Base-by-base conservation (phyloP, 441 rosid species). In the Biscutella laevigata region DNA sequence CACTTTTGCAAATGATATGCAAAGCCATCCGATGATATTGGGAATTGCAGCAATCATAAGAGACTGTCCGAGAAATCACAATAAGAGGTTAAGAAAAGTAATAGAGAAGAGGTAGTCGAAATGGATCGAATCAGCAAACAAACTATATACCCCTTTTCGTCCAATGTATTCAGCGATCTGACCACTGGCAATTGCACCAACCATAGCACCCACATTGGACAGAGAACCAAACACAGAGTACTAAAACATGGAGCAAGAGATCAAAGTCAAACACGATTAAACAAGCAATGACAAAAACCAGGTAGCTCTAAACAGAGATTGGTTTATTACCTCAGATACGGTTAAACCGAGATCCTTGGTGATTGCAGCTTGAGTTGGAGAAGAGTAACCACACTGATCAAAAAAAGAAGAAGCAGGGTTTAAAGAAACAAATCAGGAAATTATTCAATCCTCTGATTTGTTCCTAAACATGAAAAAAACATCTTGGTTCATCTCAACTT, bases 131-230 rank as follows among this genome's bases (percentile, higher is more conserved):
- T 22, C 36, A 30, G 26, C 4, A 47, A 14, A 21, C 21, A 12
- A 60, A 37, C 1, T 4, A 52, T 58, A 81, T n/a, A n/a, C 92
- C 85, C 87, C 92, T 72, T 81, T 83, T 32, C 88, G 65, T 34
- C 92, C 92, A 65, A 83, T 75, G 62, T 83, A 77, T 66, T 83
- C 92, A 0, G 92, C 72, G 39, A 83, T 83, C 78, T 83, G 92
- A 62, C 92, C 92, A 38, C 92, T 81, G 4, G 88, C 77, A 28
- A 83, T 78, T 2, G 91, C 91, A 53, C 87, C 91, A 65, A 80
- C 75, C 91, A 79, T 83, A 41, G 92, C 92, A 20, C 85, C 92
- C 39, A 81, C 92, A 72, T 83, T 83, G 40, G 88, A 70, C 40
- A 83, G 47, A 41, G 88, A 81, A 32, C 88, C 92, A 74, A 83